Conservation (phyloP, 495 filamentous ascomycete genomes). For the Penicillium riverlandense region DNA sequence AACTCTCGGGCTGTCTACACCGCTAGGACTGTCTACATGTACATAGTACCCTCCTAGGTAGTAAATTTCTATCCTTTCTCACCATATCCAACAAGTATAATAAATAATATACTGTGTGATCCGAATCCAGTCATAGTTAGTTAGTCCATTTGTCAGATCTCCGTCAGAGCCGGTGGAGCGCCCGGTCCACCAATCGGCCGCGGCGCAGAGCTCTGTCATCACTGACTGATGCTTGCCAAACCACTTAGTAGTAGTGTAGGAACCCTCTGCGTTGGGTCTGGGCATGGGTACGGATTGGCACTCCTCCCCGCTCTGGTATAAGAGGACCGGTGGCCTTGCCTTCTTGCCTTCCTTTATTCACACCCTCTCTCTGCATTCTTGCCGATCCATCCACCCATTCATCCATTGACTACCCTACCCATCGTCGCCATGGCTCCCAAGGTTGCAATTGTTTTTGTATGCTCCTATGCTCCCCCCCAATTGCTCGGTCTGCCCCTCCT, state of each 20-base stretch:
- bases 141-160: constrained; percentile 28
- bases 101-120: no score
- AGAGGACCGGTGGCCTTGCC: neutral
- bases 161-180: constrained; percentile 26
- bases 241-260: neutral
- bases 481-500: neutral
- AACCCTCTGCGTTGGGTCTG: neutral
- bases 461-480: neutral
- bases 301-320: neutral
- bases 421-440: constrained; percentile 77
- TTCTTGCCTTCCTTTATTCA: neutral
- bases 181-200: constrained; percentile 3
- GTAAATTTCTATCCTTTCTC: no score
- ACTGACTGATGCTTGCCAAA: constrained; percentile 26
- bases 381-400: neutral
- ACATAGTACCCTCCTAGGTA: no score
- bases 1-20: no score
- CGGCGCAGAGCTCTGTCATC: constrained; percentile 22
- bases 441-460: constrained; percentile 85
- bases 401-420: neutral
- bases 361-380: constrained; percentile 1
- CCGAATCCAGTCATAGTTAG: no score
- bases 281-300: neutral
- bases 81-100: no score
- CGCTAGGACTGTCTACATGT: neutral